Evolutionary conservation across 2,329 filamentous ascomycete species (phyloP).

Genomic region (Shiraia bambusicola): DNA sequence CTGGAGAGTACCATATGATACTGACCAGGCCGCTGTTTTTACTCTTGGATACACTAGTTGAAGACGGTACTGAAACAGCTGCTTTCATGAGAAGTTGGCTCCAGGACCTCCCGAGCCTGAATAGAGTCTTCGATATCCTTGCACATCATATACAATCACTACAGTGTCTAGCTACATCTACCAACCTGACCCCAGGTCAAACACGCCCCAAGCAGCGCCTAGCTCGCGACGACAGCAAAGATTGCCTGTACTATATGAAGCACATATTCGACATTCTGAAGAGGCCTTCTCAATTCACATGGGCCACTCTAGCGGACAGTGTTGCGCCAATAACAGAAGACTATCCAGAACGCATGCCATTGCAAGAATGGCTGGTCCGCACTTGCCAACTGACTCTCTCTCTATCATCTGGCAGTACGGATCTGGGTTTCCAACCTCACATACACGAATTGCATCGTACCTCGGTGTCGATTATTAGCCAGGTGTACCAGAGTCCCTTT

Average conservation of each 20-base stretch:
- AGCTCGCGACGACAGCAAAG: slow-evolving; percentile 65
- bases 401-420: slow-evolving; percentile 41
- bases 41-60: slow-evolving; percentile 73
- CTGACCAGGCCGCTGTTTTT: slow-evolving; percentile 79
- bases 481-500: slow-evolving; percentile 66
- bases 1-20: slow-evolving; percentile 68
- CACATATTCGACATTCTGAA: slow-evolving; percentile 72
- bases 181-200: slow-evolving; percentile 18
- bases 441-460: slow-evolving; percentile 69
- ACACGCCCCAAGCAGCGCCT: slow-evolving; percentile 1
- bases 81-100: slow-evolving; percentile 82
- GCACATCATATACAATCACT: slow-evolving; percentile 35
- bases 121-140: slow-evolving; percentile 48
- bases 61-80: slow-evolving; percentile 71
- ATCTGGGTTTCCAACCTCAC: slow-evolving; percentile 42
- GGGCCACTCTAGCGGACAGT: slow-evolving; percentile 69
- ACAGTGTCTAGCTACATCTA: slow-evolving; percentile 24
- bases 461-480: slow-evolving; percentile 64
- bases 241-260: slow-evolving; percentile 76
- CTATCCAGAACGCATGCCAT: slow-evolving; percentile 49
- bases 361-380: slow-evolving; percentile 69
- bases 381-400: slow-evolving; percentile 66
- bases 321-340: slow-evolving; percentile 53
- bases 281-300: slow-evolving; percentile 67
- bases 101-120: slow-evolving; percentile 59